Percentiles rank a stretch among this genome's conserved stretches.
Evolutionary conservation across 768 basidiomycete species (phyloP).

Genomic region (Suillus paluster): DNA sequence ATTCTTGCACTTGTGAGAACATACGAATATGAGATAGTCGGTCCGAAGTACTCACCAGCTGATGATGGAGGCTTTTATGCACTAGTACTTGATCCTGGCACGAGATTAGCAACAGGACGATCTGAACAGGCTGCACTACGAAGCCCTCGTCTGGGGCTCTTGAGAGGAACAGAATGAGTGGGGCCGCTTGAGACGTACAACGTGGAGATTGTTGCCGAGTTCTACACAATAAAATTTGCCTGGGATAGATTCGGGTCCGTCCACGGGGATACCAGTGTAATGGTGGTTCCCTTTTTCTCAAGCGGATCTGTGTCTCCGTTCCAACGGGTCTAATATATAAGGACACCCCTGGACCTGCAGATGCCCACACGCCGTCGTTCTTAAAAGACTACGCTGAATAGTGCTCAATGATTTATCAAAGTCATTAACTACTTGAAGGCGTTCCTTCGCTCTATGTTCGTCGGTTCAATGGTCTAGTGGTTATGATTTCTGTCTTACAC

Average conservation of each 20-base stretch:
- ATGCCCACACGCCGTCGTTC: background rate
- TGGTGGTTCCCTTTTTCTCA: background rate
- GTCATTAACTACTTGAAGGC: background rate
- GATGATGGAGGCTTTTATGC: background rate
- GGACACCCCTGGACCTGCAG: background rate
- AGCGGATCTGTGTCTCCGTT: background rate
- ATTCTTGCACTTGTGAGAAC: slow-evolving; percentile 1
- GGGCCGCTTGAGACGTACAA: no score
- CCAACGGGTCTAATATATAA: background rate
- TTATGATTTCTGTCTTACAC: slow-evolving; percentile 61
- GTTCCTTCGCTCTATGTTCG: background rate
- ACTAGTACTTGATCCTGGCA: background rate
- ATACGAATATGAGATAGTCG: background rate
- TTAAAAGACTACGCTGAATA: background rate
- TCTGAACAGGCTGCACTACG: background rate
- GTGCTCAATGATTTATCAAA: background rate
- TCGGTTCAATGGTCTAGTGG: slow-evolving; percentile 62
- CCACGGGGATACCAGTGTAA: background rate
- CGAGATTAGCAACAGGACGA: background rate
- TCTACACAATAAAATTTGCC: background rate
- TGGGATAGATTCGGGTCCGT: background rate
- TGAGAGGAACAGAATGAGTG: background rate
- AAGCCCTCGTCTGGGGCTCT: background rate
- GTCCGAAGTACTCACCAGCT: background rate
- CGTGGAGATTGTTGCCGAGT: background rate